Evolutionary conservation across 1,284 basidiomycete genomes (phyloP).

Genomic region (Boletus albobrunnescens): DNA sequence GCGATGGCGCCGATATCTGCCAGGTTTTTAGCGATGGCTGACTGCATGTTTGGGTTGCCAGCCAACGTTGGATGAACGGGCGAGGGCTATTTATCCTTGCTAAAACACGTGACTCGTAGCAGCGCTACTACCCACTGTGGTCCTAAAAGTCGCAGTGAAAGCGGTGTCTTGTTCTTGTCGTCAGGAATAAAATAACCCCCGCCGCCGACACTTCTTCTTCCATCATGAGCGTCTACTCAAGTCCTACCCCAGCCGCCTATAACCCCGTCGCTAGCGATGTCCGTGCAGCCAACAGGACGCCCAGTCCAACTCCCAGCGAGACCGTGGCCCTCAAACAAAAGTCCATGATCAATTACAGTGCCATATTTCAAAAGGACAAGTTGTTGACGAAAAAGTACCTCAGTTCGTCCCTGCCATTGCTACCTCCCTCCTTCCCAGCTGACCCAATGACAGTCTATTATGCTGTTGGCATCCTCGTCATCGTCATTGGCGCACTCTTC

Average conservation of each 20-base stretch:
- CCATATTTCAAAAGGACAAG: conserved; percentile 34
- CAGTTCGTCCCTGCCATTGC: conserved; percentile 36
- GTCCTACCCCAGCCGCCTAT: conserved; percentile 2
- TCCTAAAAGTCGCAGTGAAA: too few relatives aligned
- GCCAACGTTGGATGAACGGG: too few relatives aligned
- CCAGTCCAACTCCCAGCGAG: conserved; percentile 62
- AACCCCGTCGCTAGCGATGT: conserved; percentile 10
- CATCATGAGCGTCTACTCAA: conserved; percentile 23
- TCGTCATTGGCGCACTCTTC: conserved; percentile 54
- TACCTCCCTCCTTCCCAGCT: neutral
- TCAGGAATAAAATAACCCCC: too few relatives aligned
- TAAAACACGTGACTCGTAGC: too few relatives aligned
- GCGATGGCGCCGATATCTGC: conserved; percentile 22
- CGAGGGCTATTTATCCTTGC: too few relatives aligned
- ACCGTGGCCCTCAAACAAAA: conserved; percentile 39
- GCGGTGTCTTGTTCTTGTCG: too few relatives aligned
- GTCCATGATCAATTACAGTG: conserved; percentile 44
- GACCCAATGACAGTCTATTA: conserved; percentile 47
- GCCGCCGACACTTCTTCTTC: neutral
- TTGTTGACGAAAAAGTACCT: conserved; percentile 29
- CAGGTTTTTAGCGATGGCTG: conserved; percentile 16
- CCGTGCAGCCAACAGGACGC: conserved; percentile 37
- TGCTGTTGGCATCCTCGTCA: conserved; percentile 36
- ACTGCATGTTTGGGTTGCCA: too few relatives aligned
- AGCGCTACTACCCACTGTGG: too few relatives aligned